A percentile compares a stretch with the other conserved stretches of the same genome.
Evolutionary conservation across 2,329 filamentous ascomycete genomes (phyloP).

Genomic region (Tolypocladium capitatum): DNA sequence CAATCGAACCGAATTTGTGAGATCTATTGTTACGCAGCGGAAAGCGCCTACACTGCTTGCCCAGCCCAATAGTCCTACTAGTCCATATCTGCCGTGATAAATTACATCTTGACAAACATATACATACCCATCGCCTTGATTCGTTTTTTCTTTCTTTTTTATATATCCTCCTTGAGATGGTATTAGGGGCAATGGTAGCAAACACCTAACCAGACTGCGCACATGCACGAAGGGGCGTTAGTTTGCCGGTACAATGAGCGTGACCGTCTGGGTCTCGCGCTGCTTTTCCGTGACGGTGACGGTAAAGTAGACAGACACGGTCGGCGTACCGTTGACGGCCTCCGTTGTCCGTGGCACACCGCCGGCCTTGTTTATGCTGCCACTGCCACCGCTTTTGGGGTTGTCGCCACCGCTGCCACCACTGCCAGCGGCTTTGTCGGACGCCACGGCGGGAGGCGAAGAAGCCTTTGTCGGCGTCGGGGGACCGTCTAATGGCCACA

Average conservation of each 20-base stretch:
- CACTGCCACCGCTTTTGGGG: background rate
- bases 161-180: too few relatives aligned
- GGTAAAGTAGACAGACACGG: slow-evolving; percentile 22
- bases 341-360: slow-evolving; percentile 11
- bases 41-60: background rate
- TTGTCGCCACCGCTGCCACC: slow-evolving; percentile 1
- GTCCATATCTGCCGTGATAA: background rate
- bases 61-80: background rate
- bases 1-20: background rate
- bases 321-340: slow-evolving; percentile 17
- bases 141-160: background rate
- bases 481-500: slow-evolving; percentile 14
- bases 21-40: background rate
- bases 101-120: background rate
- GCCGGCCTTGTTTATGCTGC: background rate
- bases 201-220: background rate
- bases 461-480: background rate
- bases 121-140: too few relatives aligned
- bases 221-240: background rate
- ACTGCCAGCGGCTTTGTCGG: slow-evolving; percentile 2
- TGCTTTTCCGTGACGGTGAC: slow-evolving; percentile 22
- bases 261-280: slow-evolving; percentile 17
- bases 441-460: background rate
- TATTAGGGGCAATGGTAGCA: background rate
- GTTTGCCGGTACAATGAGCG: slow-evolving; percentile 9